Conservation (phyloP, 2,329 filamentous ascomycete genomes). For the Trichoderma hamatum region DNA sequence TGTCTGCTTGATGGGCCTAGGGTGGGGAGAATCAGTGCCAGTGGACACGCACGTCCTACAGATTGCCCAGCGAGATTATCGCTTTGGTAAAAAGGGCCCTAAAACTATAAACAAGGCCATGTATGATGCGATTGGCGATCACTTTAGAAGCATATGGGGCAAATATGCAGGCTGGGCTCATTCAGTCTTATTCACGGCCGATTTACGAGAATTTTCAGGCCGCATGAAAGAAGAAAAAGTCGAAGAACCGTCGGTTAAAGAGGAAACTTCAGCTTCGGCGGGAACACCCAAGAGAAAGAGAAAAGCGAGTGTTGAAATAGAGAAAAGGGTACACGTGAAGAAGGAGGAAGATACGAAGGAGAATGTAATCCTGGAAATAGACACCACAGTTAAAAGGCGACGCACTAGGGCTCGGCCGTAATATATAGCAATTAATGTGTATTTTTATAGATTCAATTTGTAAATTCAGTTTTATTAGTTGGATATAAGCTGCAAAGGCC, state of each 20-base stretch:
- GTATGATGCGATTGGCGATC: conserved; percentile 87
- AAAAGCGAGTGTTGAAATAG: conserved; percentile 29
- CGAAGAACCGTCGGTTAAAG: conserved; percentile 29
- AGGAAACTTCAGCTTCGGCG: conserved; percentile 31
- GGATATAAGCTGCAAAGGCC: background rate
- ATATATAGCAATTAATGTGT: background rate
- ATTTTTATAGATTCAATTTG: background rate
- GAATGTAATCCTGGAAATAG: conserved; percentile 29
- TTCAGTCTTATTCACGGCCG: conserved; percentile 93
- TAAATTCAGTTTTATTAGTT: background rate
- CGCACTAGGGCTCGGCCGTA: conserved; percentile 31
- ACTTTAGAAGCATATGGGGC: conserved; percentile 89
- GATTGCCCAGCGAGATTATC: conserved; percentile 95
- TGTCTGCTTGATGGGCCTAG: conserved; percentile 92
- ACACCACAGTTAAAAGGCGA: conserved; percentile 36
- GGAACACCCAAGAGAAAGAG: conserved; percentile 31
- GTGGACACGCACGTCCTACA: conserved; percentile 99
- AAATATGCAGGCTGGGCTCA: conserved; percentile 96
- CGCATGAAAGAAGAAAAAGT: conserved; percentile 39
- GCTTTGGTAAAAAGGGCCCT: conserved; percentile 80
- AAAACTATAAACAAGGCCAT: conserved; percentile 86
- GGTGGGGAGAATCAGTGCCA: conserved; percentile 93
- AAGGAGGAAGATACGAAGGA: conserved; percentile 34
- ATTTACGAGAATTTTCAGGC: conserved; percentile 82
- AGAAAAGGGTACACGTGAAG: conserved; percentile 30